phyloP scores from a whole-genome alignment of 768 basidiomycete genomes.

The Lentinula boryana region DNA sequence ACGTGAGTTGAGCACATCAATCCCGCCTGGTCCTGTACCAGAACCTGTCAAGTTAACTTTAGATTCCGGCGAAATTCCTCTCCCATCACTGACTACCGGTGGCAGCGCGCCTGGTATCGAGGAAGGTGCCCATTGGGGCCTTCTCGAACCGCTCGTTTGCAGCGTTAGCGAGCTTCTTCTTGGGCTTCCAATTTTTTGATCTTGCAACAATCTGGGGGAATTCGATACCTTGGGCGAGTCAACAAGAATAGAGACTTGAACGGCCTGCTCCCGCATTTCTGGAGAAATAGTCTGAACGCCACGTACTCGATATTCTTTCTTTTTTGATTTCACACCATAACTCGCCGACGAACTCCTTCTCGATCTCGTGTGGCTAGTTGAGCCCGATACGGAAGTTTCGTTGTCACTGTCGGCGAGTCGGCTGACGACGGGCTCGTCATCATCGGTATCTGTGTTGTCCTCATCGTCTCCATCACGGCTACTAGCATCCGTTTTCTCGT shows the following conservation, averaged over 20 bases:
- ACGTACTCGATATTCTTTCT: constrained; percentile 54
- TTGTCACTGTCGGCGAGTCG: constrained; percentile 32
- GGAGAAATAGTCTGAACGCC: constrained; percentile 66
- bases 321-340: constrained; percentile 31
- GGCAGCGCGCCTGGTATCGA: background rate
- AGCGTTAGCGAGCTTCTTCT: background rate
- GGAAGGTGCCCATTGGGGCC: constrained; percentile 1
- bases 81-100: background rate
- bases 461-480: constrained; percentile 83
- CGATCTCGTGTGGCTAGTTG: constrained; percentile 17
- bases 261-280: constrained; percentile 46
- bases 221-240: constrained; percentile 17
- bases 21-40: background rate
- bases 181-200: constrained; percentile 12
- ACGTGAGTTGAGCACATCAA: constrained; percentile 1
- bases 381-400: constrained; percentile 17
- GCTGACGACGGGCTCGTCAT: constrained; percentile 19
- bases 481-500: constrained; percentile 54
- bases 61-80: background rate
- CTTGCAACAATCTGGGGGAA: constrained; percentile 8
- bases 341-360: constrained; percentile 30
- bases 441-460: constrained; percentile 63
- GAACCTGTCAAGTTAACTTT: background rate
- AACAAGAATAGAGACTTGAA: constrained; percentile 44
- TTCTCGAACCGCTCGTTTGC: background rate